A percentile compares a stretch with the other conserved stretches of the same genome.
Evolutionary conservation across 768 basidiomycete species (phyloP).

Genomic region (Lactarius pseudohatsudake): DNA sequence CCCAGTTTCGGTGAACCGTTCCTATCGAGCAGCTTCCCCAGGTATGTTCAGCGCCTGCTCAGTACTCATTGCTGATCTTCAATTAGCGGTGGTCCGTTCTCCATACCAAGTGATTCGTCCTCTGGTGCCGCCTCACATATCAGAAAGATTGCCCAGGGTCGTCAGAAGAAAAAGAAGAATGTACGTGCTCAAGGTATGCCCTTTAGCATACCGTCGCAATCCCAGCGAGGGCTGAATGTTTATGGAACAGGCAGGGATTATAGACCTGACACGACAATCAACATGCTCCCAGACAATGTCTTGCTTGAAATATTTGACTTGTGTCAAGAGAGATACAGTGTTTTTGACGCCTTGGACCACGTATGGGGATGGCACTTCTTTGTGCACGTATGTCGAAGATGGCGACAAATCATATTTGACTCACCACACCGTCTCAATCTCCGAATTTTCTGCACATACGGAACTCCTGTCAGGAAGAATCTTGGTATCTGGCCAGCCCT

Average conservation of each 20-base stretch:
- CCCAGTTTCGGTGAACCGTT: not conserved
- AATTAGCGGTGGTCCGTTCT: too few species aligned
- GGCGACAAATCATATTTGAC: not conserved
- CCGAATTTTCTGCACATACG: not conserved
- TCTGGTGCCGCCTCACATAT: not conserved
- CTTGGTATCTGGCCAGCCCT: not conserved
- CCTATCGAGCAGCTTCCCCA: too few species aligned
- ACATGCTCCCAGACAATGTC: not conserved
- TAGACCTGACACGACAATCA: not conserved
- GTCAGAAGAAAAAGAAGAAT: not conserved
- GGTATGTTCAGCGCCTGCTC: too few species aligned
- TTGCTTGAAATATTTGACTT: not conserved
- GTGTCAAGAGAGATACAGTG: rapidly evolving
- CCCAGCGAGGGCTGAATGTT: not conserved
- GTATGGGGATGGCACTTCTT: too few species aligned
- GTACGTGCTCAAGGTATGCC: not conserved
- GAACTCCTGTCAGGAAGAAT: not conserved
- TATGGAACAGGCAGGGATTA: too few species aligned
- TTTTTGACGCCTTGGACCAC: too few species aligned
- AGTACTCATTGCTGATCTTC: too few species aligned
- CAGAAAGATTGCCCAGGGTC: not conserved
- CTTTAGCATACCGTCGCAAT: not conserved
- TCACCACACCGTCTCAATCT: not conserved
- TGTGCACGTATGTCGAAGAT: not conserved
- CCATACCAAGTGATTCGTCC: not conserved